These are phyloP conservation scores for Tetracladium marchalianum DNA, from an alignment of 495 filamentous ascomycete genomes.

Conservation along the genomic window DNA sequence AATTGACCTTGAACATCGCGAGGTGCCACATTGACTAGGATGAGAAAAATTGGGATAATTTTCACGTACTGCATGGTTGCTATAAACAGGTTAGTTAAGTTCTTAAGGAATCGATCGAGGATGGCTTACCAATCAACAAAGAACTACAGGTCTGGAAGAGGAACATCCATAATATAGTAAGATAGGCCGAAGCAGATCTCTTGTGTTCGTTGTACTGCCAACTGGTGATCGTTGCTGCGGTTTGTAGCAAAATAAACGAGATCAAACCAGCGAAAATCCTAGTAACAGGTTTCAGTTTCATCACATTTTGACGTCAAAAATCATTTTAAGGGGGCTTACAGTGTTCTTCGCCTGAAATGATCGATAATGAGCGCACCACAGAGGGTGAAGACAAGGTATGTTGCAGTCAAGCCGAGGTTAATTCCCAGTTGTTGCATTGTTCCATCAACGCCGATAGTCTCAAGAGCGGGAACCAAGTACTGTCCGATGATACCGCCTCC, in stretches of 20 bases:
- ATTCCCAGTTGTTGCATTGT: constrained; percentile 27
- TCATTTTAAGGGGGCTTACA: constrained; percentile 3
- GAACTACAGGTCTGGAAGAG: constrained; percentile 32
- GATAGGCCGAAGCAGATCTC: constrained; percentile 20
- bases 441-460: constrained; percentile 25
- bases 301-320: no score
- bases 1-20: no score
- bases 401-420: constrained; percentile 28
- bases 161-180: constrained; percentile 33
- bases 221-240: constrained; percentile 30
- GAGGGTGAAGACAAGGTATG: constrained; percentile 32
- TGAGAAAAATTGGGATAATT: no score
- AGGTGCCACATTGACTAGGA: no score
- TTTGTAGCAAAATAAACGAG: constrained; percentile 30
- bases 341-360: constrained; percentile 26
- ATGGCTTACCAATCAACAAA: constrained; percentile 8
- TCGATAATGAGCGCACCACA: constrained; percentile 29
- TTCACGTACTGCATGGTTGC: constrained; percentile 29
- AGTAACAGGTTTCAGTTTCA: no score
- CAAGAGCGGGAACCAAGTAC: constrained; percentile 28
- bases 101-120: no score
- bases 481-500: constrained; percentile 33
- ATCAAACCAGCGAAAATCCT: constrained; percentile 26
- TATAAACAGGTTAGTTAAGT: constrained; percentile 1
- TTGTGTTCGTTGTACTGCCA: constrained; percentile 25